phyloP scores from a whole-genome alignment of 2,329 filamentous ascomycete genomes.

The Penicillium sp. region DNA sequence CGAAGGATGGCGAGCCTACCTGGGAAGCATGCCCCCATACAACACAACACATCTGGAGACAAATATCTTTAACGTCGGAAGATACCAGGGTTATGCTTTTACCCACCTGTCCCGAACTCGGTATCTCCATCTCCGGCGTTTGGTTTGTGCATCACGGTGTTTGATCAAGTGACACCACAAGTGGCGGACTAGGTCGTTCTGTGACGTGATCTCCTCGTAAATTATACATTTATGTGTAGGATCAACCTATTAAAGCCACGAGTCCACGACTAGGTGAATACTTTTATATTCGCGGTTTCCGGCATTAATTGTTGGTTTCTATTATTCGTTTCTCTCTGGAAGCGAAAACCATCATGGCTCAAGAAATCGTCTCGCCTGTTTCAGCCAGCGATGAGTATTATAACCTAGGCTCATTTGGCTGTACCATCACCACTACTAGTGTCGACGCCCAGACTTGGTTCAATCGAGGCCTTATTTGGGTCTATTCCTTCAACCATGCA shows the following conservation, averaged over 20 bases:
- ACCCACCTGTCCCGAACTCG: neutral
- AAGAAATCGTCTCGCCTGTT: neutral
- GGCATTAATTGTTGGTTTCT: neutral
- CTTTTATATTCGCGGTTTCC: neutral
- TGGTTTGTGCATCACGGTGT: neutral
- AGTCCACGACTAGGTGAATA: neutral
- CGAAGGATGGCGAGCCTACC: neutral
- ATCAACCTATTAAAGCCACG: no score
- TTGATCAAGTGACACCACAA: neutral
- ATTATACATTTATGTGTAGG: no score
- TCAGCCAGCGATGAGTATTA: conserved; percentile 31
- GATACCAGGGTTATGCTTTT: neutral
- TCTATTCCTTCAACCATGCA: conserved; percentile 74
- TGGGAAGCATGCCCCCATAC: no score
- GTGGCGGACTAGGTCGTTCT: neutral
- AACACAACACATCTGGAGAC: neutral
- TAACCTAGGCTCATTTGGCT: conserved; percentile 61
- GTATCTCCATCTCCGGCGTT: neutral
- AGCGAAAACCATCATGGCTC: neutral
- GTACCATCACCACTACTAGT: conserved; percentile 56
- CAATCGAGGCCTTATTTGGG: conserved; percentile 70
- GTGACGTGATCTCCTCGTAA: neutral
- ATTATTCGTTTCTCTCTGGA: neutral
- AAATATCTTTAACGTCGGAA: neutral
- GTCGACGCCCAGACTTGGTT: conserved; percentile 65